Evolutionary conservation across 1,139 yeast genomes (phyloP).

Genomic region (Pichia sp.): DNA sequence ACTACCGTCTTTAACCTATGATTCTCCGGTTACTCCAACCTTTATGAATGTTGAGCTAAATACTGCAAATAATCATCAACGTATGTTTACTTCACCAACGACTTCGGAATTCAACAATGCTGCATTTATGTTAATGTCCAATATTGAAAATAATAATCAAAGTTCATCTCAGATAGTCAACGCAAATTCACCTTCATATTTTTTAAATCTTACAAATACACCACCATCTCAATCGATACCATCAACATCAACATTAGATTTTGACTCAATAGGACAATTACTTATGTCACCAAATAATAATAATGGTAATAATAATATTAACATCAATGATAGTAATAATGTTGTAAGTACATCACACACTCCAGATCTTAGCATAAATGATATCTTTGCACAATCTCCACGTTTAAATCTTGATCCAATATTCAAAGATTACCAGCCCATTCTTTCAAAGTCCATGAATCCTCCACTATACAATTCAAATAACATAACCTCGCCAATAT

Average conservation of each 20-base stretch:
- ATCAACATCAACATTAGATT: slow-evolving; percentile 7
- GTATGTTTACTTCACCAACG: background rate
- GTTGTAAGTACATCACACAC: background rate
- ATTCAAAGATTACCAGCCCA: background rate
- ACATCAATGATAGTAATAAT: background rate
- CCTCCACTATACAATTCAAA: background rate
- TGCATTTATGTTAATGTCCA: slow-evolving; percentile 10
- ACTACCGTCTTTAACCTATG: background rate
- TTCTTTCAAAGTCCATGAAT: background rate
- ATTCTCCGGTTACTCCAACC: slow-evolving; percentile 7
- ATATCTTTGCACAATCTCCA: background rate
- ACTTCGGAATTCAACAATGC: slow-evolving; percentile 11
- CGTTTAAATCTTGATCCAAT: background rate
- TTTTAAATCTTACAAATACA: background rate
- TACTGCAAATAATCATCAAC: background rate
- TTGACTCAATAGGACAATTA: slow-evolving; percentile 12
- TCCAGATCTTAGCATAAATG: background rate
- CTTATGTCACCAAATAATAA: slow-evolving; percentile 11
- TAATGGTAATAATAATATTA: background rate
- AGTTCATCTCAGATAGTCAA: background rate
- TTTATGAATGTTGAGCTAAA: slow-evolving; percentile 1
- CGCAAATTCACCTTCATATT: background rate
- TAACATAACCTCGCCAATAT: background rate
- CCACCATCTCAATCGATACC: background rate
- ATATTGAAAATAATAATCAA: background rate